Base-by-base conservation (phyloP, 2,329 filamentous ascomycete species). In the Metarhizium anisopliae region DNA sequence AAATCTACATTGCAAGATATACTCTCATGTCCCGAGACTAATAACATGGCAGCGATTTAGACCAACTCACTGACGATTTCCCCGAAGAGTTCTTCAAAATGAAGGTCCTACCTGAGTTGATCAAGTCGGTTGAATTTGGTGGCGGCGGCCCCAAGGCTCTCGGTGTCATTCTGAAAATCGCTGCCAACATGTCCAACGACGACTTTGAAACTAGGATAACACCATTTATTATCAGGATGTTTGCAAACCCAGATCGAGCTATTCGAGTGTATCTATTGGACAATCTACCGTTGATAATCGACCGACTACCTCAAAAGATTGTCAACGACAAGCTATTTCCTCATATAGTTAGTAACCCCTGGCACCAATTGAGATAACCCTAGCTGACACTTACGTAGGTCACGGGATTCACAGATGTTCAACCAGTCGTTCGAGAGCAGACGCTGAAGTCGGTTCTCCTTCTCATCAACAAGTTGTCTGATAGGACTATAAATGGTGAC, bases 111-210 rank as follows among this genome's bases (percentile, higher is more conserved):
- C 94, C 94, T 0, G 94, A 99, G 67, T 76, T 99, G 35, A 79
- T 99, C n/a, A 99, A 97, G 68, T 96, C 92, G 0, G 91, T 97
- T n/a, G 94, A 99, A 66, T 99, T 96, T 69, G 94, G 94, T 7
- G 94, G 93, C 11, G 94, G 94, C 32, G 94, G 94, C 0, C 89
- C 93, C 0, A 95, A 95, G 66, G 92, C 95, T 0, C 89, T 99
- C 58, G 75, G 80, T 1, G 85, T 95, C 1, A 89, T 96, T 45
- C 84, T 97, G 77, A 95, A 95, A 67, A 96, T 99, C 63, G 85
- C 90, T 4, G 77, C 85, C 6, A 97, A 96, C 67, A 76, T 99
- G 45, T 84, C 89, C 2, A 86, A 87, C 58, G 94, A 97, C 10
- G 94, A 99, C 68, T 99, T 95, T 68, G 89, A 95, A 50, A 69